Evolutionary conservation across 441 rosid species (phyloP), one percentile per base, ranked within the genome.

Genomic region (Kokia cookei): DNA sequence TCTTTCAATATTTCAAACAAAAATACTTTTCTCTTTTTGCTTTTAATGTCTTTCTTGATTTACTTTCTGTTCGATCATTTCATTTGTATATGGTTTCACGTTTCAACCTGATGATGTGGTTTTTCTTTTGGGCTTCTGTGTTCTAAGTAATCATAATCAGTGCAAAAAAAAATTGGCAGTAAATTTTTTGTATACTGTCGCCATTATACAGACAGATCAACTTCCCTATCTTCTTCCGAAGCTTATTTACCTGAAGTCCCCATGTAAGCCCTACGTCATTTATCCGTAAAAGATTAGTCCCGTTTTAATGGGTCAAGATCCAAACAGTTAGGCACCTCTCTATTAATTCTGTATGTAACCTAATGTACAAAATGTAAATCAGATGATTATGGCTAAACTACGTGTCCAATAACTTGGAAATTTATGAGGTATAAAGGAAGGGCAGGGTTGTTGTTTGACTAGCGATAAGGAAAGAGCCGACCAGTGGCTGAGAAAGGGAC

Each of bases 191-290:
- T 59, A 27, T 60, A 59, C 5, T 13, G 15, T 60, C 43, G 72
- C 47, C 58, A 71, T 3, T 43, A 27, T 37, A 27, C 40, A 13
- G 15, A 14, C 29, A 17, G 9, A 24, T 55, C 55, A 65, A 43
- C 27, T 24, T 65, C 69, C 51, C 35, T 3, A 29, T 13, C 43
- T 37, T 15, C 45, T 54, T 65, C 76, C 19, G 76, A 77, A 73
- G 72, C 67, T 67, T 53, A 7, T 2, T 47, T 27, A 2, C 6
- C 17, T 47, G 26, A 7, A 5, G 3, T 2, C 2, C 50, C 9
- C n/a, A 74, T 54, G 82, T 75, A 80, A 80, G 83, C 72, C 62
- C 11, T 60, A 71, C 82, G 72, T 82, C 83, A 82, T 65, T 70
- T 68, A 51, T 73, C 76, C 87, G 73, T 65, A 70, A 40, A 61